A percentile compares a stretch with the other conserved stretches of the same genome.
Conservation (phyloP, 1,139 yeast genomes). For the Yarrowia galli region DNA sequence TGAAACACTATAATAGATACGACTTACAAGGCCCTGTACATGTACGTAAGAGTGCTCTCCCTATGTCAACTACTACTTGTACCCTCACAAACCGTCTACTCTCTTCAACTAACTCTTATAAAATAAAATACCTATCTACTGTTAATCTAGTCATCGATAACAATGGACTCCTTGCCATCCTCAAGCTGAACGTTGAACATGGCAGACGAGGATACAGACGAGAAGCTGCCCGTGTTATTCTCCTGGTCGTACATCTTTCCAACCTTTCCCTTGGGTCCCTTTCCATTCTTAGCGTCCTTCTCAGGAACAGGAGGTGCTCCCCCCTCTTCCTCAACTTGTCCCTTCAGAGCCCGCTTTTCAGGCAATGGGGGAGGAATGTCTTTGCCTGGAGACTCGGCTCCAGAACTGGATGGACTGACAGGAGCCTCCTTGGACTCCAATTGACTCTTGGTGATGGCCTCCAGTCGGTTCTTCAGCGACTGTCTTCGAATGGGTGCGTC, state of each 20-base stretch:
- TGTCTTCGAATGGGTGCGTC: conserved; percentile 28
- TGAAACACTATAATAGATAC: no score
- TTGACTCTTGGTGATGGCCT: conserved; percentile 16
- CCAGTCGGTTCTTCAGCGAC: conserved; percentile 24
- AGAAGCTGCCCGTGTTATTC: conserved; percentile 20
- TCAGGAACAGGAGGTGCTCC: conserved; percentile 23
- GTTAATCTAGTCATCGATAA: conserved; percentile 19
- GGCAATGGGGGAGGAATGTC: conserved; percentile 19
- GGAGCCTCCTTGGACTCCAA: not conserved
- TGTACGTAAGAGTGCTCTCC: no score
- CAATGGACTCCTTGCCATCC: conserved; percentile 32
- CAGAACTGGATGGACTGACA: not conserved
- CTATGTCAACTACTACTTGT: no score
- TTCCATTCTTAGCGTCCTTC: conserved; percentile 10
- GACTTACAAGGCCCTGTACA: no score
- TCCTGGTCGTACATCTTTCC: conserved; percentile 29
- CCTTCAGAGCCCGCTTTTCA: conserved; percentile 10
- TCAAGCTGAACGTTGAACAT: conserved; percentile 35
- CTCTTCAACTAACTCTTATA: conserved; percentile 4
- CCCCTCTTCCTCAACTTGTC: not conserved
- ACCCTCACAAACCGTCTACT: no score
- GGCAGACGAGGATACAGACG: conserved; percentile 33
- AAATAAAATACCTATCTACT: conserved; percentile 13
- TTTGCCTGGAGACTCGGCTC: conserved; percentile 3
- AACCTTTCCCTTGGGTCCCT: conserved; percentile 1